A percentile compares a stretch with the other conserved stretches of the same genome.
Evolutionary conservation across 1,284 basidiomycete genomes (phyloP).

Genomic region (Meripilus lineatus): DNA sequence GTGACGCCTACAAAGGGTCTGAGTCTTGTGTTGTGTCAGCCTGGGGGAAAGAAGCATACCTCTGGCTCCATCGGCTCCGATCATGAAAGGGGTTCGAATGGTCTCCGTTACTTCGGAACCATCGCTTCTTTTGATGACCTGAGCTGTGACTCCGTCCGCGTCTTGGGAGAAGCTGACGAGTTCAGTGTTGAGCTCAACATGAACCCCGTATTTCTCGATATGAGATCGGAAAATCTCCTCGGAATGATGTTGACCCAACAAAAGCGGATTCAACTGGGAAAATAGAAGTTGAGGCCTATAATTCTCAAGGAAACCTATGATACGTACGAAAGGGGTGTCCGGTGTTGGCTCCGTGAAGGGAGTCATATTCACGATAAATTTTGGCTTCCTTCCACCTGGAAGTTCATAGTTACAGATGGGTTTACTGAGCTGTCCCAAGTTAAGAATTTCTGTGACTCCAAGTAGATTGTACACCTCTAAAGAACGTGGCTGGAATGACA

Average conservation of each 20-base stretch:
- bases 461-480: constrained; percentile 17
- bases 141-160: constrained; percentile 17
- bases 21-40: neutral
- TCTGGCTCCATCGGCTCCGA: constrained; percentile 35
- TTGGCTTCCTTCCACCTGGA: constrained; percentile 13
- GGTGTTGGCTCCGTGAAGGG: constrained; percentile 15
- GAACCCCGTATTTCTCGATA: constrained; percentile 19
- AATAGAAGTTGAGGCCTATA: neutral
- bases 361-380: constrained; percentile 8
- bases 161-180: constrained; percentile 23
- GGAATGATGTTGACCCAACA: constrained; percentile 7
- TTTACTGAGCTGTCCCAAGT: neutral
- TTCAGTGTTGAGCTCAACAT: constrained; percentile 27
- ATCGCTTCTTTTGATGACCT: constrained; percentile 8
- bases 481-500: constrained; percentile 13
- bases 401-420: constrained; percentile 13
- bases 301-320: constrained; percentile 14
- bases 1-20: constrained; percentile 9
- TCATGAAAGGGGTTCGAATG: constrained; percentile 21
- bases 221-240: constrained; percentile 27
- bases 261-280: neutral
- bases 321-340: constrained; percentile 17
- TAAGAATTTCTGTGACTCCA: constrained; percentile 12
- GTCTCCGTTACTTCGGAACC: constrained; percentile 8
- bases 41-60: constrained; percentile 11